A percentile compares a stretch with the other conserved stretches of the same genome.
These are phyloP conservation scores for Primulina huaijiensis DNA, from an alignment of 257 asterid genomes.

Conservation along the genomic window DNA sequence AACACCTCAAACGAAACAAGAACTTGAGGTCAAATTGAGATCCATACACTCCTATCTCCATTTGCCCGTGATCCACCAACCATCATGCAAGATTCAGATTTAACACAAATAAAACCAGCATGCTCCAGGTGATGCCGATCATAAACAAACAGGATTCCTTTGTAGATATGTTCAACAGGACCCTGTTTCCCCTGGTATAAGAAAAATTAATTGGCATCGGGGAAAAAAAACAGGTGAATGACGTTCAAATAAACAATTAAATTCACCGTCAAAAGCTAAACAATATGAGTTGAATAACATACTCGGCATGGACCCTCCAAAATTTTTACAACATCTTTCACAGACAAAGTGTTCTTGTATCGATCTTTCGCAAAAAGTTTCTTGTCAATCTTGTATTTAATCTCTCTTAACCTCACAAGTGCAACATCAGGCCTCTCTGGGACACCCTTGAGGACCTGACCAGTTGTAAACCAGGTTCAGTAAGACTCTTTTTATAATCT, in stretches of 20 bases:
- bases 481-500: slow-evolving; percentile 15
- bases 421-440: slow-evolving; percentile 93
- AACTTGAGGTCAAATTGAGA: slow-evolving; percentile 24
- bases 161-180: slow-evolving; percentile 83
- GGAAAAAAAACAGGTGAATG: slow-evolving; percentile 9
- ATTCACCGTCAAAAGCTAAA: slow-evolving; percentile 8
- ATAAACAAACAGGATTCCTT: slow-evolving; percentile 70
- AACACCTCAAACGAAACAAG: slow-evolving; percentile 7
- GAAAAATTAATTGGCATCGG: slow-evolving; percentile 18
- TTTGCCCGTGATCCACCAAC: slow-evolving; percentile 91
- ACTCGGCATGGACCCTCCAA: slow-evolving; percentile 93
- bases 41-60: slow-evolving; percentile 70
- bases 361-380: slow-evolving; percentile 67
- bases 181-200: slow-evolving; percentile 80
- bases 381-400: slow-evolving; percentile 77
- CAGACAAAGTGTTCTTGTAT: slow-evolving; percentile 64
- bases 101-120: slow-evolving; percentile 93
- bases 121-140: slow-evolving; percentile 98
- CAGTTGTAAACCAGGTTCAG: slow-evolving; percentile 27
- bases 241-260: background rate
- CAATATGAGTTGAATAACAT: slow-evolving; percentile 22
- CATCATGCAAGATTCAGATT: slow-evolving; percentile 77
- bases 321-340: slow-evolving; percentile 82
- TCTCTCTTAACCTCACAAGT: slow-evolving; percentile 89
- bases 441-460: slow-evolving; percentile 90